Base-by-base conservation (phyloP, 257 asterid genomes). In the Fraxinus anomala region DNA sequence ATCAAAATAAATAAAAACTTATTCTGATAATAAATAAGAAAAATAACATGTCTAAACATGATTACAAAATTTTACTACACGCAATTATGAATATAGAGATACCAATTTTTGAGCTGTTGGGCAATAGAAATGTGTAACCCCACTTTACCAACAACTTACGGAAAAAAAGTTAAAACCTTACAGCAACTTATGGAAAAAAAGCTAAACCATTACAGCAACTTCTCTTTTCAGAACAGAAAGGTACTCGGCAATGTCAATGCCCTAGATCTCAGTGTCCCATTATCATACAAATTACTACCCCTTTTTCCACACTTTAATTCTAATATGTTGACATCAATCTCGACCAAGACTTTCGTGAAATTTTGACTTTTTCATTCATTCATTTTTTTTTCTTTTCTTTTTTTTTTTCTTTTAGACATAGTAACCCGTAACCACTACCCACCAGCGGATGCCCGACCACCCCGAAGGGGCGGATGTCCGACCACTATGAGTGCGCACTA, bases 261-360 rank as follows among this genome's bases (percentile, higher is more conserved):
- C 82, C 54, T 83, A 80, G 89, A 88, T 89, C 89, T 87, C 85
- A 83, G 86, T 88, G 92, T 87, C 88, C 80, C 90, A 84, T 83
- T 72, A 86, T 85, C 89, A 79, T 83, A 76, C 74, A 82, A 80
- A 75, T 75, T 73, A 34, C 59, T 49, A 14, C 31, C 75, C 69
- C 54, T 80, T 82, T 80, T 76, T 26, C 72, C 78, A 75, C 73
- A 70, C 78, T 79, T 80, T 80, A 67, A 47, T 76, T 75, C 80
- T 72, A 73, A 30, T 80, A 4, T 66, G 33, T 79, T 68, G 78
- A 21, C 69, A 72, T 74, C 70, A 6, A 47, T 59, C 82, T 79
- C 81, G 72, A 73, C 75, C 73, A 80, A 72, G 61, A 24, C 5
- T 70, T 54, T 26, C 37, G 26, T 74, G 73, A 33, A 33, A 33